Evolutionary conservation across 148 eudicot species (phyloP).

Genomic region (Silene latifolia): DNA sequence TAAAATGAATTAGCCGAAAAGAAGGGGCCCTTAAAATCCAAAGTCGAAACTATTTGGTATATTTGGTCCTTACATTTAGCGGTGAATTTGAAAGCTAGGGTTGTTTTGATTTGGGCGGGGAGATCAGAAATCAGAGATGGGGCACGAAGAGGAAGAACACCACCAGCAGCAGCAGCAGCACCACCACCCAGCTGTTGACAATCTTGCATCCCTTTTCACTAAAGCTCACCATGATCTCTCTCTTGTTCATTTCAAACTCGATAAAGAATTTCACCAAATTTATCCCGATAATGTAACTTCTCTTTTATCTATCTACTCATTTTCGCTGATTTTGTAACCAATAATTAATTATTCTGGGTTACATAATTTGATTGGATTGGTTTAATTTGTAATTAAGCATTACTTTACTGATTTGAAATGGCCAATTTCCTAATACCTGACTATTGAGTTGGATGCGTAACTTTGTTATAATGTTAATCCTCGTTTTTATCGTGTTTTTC

Average conservation of each 20-base stretch:
- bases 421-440: not conserved
- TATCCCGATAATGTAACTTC: constrained; percentile 64
- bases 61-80: too few relatives aligned
- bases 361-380: too few relatives aligned
- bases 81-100: not conserved
- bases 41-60: too few relatives aligned
- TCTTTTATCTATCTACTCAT: not conserved
- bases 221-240: constrained; percentile 64
- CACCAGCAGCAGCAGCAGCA: not conserved
- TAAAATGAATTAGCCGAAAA: too few relatives aligned
- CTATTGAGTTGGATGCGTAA: too few relatives aligned
- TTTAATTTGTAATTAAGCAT: too few relatives aligned
- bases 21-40: too few relatives aligned
- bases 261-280: constrained; percentile 61
- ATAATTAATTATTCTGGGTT: not conserved
- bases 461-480: too few relatives aligned
- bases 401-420: not conserved
- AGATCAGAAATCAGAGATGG: constrained; percentile 7
- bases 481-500: too few relatives aligned
- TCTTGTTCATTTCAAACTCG: constrained; percentile 58
- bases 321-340: not conserved
- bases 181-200: constrained; percentile 59
- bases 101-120: constrained; percentile 10
- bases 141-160: constrained; percentile 8
- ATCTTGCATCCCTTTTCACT: constrained; percentile 42